Percentiles rank a stretch among this genome's conserved stretches.
Conservation (phyloP, 495 filamentous ascomycete genomes). For the Penicillium flavigenum region DNA sequence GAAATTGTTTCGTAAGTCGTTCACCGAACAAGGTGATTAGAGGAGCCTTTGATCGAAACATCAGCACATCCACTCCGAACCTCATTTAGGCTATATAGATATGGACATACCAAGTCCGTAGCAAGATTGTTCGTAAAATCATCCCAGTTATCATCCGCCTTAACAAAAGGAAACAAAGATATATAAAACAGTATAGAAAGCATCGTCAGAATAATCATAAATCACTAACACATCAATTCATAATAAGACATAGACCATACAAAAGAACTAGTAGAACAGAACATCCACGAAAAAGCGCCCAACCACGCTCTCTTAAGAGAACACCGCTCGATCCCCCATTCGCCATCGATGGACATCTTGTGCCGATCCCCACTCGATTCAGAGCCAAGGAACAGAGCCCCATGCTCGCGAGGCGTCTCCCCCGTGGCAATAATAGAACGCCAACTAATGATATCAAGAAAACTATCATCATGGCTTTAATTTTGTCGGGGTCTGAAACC, state of each 20-base stretch:
- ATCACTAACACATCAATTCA: conserved; percentile 9
- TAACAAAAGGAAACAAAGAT: conserved; percentile 15
- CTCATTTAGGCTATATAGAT: background rate
- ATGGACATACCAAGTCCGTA: conserved; percentile 42
- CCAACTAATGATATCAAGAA: conserved; percentile 6
- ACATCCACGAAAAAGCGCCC: background rate
- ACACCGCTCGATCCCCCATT: background rate
- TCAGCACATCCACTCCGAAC: background rate
- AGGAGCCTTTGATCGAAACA: conserved; percentile 33
- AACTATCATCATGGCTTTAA: background rate
- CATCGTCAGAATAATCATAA: conserved; percentile 12
- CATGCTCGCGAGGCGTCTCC: conserved; percentile 11
- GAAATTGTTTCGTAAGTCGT: conserved; percentile 56
- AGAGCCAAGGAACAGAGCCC: background rate
- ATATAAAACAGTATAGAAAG: conserved; percentile 20
- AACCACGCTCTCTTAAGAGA: conserved; percentile 8
- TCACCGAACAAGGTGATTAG: conserved; percentile 58
- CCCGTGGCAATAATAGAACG: background rate
- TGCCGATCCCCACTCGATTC: conserved; percentile 2
- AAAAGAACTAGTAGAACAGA: background rate
- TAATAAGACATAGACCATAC: background rate
- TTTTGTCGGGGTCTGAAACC: conserved; percentile 12
- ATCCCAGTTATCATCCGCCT: conserved; percentile 39
- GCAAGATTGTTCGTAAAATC: conserved; percentile 56
- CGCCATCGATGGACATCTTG: background rate